Conservation (phyloP, 2,329 filamentous ascomycete species). For the Pseudogymnoascus sp. region DNA sequence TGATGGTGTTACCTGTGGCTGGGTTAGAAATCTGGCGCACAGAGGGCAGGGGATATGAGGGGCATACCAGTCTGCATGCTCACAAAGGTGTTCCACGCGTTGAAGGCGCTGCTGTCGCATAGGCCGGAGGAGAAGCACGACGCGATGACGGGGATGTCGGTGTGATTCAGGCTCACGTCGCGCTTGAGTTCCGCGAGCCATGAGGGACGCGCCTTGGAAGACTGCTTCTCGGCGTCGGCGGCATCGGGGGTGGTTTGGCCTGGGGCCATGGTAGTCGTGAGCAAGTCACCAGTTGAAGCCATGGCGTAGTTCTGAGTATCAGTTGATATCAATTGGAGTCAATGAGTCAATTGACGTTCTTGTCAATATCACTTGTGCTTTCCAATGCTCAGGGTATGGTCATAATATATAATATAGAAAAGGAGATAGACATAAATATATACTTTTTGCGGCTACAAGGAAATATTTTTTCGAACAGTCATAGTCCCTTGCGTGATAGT, state of each 20-base stretch:
- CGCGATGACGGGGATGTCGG: slow-evolving; percentile 32
- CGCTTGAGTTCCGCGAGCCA: slow-evolving; percentile 19
- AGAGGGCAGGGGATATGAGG: background rate
- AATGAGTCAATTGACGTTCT: background rate
- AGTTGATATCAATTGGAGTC: background rate
- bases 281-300: background rate
- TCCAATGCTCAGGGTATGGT: background rate
- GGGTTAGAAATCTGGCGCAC: background rate
- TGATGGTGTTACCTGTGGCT: slow-evolving; percentile 50
- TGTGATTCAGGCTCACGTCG: slow-evolving; percentile 26
- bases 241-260: slow-evolving; percentile 32
- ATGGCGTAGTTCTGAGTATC: background rate
- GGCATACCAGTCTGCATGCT: slow-evolving; percentile 43
- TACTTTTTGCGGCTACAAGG: background rate
- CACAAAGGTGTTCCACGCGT: slow-evolving; percentile 42
- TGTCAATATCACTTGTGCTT: background rate
- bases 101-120: slow-evolving; percentile 40
- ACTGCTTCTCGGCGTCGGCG: slow-evolving; percentile 17
- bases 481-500: background rate
- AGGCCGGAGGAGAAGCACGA: slow-evolving; percentile 41
- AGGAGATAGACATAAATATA: background rate
- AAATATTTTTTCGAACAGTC: slow-evolving; percentile 5
- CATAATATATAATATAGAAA: background rate
- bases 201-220: background rate
- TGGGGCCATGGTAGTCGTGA: slow-evolving; percentile 32